phyloP scores from a whole-genome alignment of 768 basidiomycete genomes.

The Chalciporus piperatus region DNA sequence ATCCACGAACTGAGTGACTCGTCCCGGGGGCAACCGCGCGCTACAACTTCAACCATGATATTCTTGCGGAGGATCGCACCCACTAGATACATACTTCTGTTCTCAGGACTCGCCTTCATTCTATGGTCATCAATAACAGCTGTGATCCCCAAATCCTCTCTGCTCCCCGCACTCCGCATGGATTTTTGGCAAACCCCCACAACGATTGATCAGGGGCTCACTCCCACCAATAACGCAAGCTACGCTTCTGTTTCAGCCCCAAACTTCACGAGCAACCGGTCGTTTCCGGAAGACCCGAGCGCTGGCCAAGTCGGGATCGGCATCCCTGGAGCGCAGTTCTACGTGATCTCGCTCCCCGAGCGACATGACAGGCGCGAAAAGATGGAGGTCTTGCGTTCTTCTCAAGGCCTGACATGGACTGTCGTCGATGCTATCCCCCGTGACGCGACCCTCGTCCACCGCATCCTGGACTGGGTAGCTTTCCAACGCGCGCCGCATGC shows the following conservation, averaged over 20 bases:
- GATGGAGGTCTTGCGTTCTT: constrained; percentile 53
- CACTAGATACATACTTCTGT: constrained; percentile 21
- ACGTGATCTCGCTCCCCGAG: constrained; percentile 58
- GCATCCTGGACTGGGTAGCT: constrained; percentile 44
- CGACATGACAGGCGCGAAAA: constrained; percentile 53
- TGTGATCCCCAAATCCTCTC: constrained; percentile 9
- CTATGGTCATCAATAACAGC: constrained; percentile 17
- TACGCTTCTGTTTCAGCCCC: not conserved
- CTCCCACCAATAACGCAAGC: not conserved
- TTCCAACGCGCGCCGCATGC: constrained; percentile 1
- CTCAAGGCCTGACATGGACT: constrained; percentile 50
- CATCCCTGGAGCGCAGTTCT: constrained; percentile 40
- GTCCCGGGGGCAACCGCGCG: not conserved
- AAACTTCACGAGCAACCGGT: not conserved
- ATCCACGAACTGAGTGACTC: too few species aligned
- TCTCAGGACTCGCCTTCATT: constrained; percentile 19
- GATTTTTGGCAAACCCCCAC: constrained; percentile 10
- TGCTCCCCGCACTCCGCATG: constrained; percentile 10
- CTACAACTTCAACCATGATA: not conserved
- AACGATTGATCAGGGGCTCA: not conserved
- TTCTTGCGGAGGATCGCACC: constrained; percentile 12
- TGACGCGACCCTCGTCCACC: constrained; percentile 36
- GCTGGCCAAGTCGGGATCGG: constrained; percentile 26
- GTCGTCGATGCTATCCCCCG: constrained; percentile 50
- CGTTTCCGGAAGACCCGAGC: not conserved